These are phyloP conservation scores for Allantophomopsis cytisporea DNA, from an alignment of 2,329 filamentous ascomycete species.

Conservation along the genomic window DNA sequence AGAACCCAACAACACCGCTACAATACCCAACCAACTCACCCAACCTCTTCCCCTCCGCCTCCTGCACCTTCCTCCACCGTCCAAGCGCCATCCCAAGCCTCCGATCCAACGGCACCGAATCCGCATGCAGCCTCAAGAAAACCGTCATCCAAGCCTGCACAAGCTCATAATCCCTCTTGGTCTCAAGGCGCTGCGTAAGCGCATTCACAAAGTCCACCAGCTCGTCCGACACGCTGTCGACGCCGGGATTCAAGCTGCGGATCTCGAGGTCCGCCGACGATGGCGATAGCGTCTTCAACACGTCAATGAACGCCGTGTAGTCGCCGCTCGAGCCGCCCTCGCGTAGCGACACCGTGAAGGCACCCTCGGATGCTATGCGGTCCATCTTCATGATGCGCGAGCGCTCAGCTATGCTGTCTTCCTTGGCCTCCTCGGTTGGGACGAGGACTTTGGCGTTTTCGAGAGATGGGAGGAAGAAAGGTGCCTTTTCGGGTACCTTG, in stretches of 20 bases:
- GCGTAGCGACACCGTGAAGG: slow-evolving; percentile 42
- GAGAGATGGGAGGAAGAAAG: slow-evolving; percentile 79
- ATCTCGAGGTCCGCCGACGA: slow-evolving; percentile 85
- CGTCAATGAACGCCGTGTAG: slow-evolving; percentile 57
- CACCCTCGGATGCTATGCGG: slow-evolving; percentile 38
- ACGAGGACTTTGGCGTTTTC: slow-evolving; percentile 18
- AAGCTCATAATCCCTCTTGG: slow-evolving; percentile 77
- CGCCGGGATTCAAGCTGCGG: slow-evolving; percentile 51
- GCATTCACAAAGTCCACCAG: slow-evolving; percentile 70
- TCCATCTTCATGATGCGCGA: slow-evolving; percentile 61
- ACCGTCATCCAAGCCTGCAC: slow-evolving; percentile 97
- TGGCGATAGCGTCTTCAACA: slow-evolving; percentile 70
- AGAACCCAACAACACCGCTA: slow-evolving; percentile 70
- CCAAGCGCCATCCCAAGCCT: slow-evolving; percentile 43
- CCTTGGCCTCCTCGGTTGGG: slow-evolving; percentile 11
- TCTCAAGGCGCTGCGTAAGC: slow-evolving; percentile 54
- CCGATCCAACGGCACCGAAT: slow-evolving; percentile 31
- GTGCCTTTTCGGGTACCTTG: slow-evolving; percentile 85
- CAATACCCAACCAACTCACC: slow-evolving; percentile 76
- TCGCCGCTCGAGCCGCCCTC: slow-evolving; percentile 38
- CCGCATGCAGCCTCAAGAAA: slow-evolving; percentile 68
- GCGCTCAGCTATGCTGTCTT: slow-evolving; percentile 29
- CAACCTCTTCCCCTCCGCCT: slow-evolving; percentile 56
- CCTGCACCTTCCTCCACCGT: slow-evolving; percentile 62
- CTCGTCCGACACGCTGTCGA: slow-evolving; percentile 45